Base-by-base conservation (phyloP, 176 grass and related monocot species). In the Musa itinerans region DNA sequence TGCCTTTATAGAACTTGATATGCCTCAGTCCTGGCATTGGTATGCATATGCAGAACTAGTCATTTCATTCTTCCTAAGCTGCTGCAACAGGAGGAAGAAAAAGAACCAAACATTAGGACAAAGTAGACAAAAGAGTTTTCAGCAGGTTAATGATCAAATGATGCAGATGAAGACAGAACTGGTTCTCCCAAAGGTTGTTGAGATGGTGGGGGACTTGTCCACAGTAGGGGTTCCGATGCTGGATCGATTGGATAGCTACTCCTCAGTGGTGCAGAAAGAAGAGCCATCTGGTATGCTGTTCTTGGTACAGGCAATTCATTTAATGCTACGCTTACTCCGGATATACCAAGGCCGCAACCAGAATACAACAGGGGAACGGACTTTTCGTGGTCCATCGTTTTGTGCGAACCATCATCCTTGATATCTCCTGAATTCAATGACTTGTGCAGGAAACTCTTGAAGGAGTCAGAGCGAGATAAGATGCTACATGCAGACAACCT, bases 391-490 rank as follows among this genome's bases (percentile, higher is more conserved):
- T 83, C 94, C 71, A 85, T 74, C 78, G 89, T 85, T 81, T 85
- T 85, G 29, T 87, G 84, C 13, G 82, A 74, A 69, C 48, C 76
- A 66, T 83, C 82, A 72, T 99, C 91, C 76, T 92, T 87, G 9
- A 17, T 59, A 52, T 83, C 91, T 68, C 75, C 85, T 75, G 89
- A 80, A 76, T 86, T 88, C 80, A 85, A 86, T 50, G 88, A 85
- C 65, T 82, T 99, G 49, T 94, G 86, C 54, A 84, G 80, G 80
- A 99, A 91, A 63, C 70, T 89, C 84, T 88, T 99, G 73, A 91
- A 99, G 58, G 88, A 80, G 54, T 87, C 86, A 80, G 95, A 99
- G 65, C 74, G 80, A 65, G 95, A 92, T 84, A 99, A 81, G 65
- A 99, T 93, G 84, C 80, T 85, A 66, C 88, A 92, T 26, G 88